Evolutionary conservation across 129 eudicot genomes (phyloP).

Genomic region (Deinandra increscens): DNA sequence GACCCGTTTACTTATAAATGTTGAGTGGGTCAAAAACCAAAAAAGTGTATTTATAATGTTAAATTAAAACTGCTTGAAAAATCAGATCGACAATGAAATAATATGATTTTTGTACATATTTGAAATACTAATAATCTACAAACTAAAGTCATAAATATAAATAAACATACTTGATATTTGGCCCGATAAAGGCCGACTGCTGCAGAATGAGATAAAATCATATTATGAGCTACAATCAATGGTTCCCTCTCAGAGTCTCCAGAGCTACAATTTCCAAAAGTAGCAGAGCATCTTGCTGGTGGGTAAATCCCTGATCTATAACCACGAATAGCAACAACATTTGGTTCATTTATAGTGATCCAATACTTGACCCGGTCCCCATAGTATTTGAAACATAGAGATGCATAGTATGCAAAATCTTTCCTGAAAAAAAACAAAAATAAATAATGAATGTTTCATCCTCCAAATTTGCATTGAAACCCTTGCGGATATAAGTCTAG

Average conservation of each 20-base stretch:
- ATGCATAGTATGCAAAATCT: slow-evolving; percentile 58
- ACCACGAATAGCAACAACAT: slow-evolving; percentile 49
- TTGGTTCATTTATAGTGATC: slow-evolving; percentile 76
- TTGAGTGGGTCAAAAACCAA: background rate
- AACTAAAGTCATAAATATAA: background rate
- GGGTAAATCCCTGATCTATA: slow-evolving; percentile 66
- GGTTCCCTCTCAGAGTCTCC: slow-evolving; percentile 77
- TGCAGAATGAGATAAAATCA: slow-evolving; percentile 60
- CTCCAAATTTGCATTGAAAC: background rate
- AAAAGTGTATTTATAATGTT: background rate
- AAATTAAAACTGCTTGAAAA: background rate
- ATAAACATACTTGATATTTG: slow-evolving; percentile 51
- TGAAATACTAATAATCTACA: background rate
- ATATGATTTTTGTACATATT: background rate
- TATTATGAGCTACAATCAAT: slow-evolving; percentile 65
- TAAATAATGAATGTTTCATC: background rate
- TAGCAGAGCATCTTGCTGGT: slow-evolving; percentile 59
- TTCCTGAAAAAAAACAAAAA: slow-evolving; percentile 33
- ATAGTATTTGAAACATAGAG: slow-evolving; percentile 58
- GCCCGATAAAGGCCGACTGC: slow-evolving; percentile 55
- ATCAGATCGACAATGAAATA: background rate
- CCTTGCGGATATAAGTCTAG: background rate
- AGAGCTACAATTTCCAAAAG: slow-evolving; percentile 55
- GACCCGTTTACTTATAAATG: background rate
- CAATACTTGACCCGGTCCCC: slow-evolving; percentile 68